Evolutionary conservation across 2,329 filamentous ascomycete genomes (phyloP).

Genomic region (Alternaria gansuensis): DNA sequence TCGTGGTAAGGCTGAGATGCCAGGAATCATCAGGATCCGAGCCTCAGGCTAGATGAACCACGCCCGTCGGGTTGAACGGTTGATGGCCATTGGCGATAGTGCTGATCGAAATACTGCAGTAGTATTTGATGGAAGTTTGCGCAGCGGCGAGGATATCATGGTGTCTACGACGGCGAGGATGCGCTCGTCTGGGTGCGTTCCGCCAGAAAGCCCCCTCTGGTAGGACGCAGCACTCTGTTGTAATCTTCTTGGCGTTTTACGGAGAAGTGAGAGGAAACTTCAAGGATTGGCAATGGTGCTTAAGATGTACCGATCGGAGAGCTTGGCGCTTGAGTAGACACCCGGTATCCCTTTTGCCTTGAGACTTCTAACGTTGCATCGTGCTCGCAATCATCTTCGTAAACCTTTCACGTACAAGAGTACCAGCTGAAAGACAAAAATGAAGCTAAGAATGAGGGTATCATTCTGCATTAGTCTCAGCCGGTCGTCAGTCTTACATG

Average conservation of each 20-base stretch:
- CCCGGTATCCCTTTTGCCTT: not conserved
- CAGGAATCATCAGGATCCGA: not conserved
- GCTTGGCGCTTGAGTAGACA: not conserved
- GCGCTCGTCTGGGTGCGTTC: not conserved
- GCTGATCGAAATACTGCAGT: not conserved
- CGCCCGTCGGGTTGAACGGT: not conserved
- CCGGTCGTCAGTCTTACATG: too few relatives aligned
- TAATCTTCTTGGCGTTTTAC: not conserved
- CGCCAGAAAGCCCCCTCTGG: not conserved
- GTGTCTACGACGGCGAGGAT: not conserved
- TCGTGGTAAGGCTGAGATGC: constrained; percentile 9
- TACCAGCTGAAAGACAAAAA: not conserved
- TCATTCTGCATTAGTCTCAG: too few relatives aligned
- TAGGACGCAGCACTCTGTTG: not conserved
- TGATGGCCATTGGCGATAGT: not conserved
- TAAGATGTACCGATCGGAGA: not conserved
- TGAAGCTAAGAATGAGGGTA: not conserved
- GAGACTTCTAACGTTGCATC: not conserved
- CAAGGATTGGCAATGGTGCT: not conserved
- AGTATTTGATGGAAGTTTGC: not conserved
- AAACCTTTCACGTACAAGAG: not conserved
- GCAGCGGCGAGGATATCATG: constrained; percentile 1
- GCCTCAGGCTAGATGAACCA: not conserved
- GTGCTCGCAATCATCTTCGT: not conserved
- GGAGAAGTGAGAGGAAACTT: not conserved